Evolutionary conservation across 371 early-diverging fungal species (phyloP), one percentile per base, ranked within the genome.

Genomic region (Apophysomyces elegans): DNA sequence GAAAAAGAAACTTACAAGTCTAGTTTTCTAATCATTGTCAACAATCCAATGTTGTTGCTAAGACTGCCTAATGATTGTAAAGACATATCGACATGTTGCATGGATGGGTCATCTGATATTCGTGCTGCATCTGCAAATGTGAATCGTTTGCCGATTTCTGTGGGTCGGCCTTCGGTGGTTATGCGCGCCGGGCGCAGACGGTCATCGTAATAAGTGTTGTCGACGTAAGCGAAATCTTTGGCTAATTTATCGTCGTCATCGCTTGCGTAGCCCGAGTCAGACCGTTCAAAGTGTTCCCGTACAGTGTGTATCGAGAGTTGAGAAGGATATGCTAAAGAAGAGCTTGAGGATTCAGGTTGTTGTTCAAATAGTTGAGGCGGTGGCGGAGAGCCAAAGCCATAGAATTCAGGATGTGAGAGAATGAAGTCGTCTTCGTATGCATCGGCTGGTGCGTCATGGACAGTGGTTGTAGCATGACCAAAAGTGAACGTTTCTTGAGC

Each of bases 191-290:
- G 59, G 43, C 43, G 26, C 38, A 62, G 65, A 26, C 13, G 21
- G 56, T 66, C 44, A 46, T 58, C 50, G 39, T 76, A 76, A 60
- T 76, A 76, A 9, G 70, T 70, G 44, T 64, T 63, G 50, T 76
- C 70, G 18, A 76, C 59, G 60, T 76, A 76, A 14, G 56, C 62
- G n/a, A 76, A 50, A 57, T 76, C 77, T 44, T 69, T 65, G 26
- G 59, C 62, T 4, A 74, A 54, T n/a, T 61, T 68, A 14, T 56
- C 63, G n/a, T 67, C 56, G 21, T 64, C 63, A 14, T 64, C 68
- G 21, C 37, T 57, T 36, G 63, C 47, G 43, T 69, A 72, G 9
- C 73, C 73, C 18, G 73, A 72, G 63, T 72, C 73, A 8, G 69
- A 47, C 47, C 73, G 43, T 21, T 45, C 62, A 26, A 62, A 36